Conservation (phyloP, 2,329 filamentous ascomycete species). For the Leptographium procerum region DNA sequence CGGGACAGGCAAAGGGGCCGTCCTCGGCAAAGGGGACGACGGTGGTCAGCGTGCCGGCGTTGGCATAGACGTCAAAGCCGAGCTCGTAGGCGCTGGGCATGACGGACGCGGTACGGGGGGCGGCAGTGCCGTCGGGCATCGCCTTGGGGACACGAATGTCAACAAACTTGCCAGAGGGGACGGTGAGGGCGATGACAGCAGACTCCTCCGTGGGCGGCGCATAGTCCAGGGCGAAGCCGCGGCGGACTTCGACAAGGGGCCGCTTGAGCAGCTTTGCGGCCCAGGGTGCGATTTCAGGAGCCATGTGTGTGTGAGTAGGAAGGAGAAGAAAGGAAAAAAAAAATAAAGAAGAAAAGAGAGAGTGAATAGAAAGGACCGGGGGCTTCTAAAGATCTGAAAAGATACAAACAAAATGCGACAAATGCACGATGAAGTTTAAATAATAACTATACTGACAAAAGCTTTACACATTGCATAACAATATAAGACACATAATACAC, state of each 20-base stretch:
- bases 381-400: no score
- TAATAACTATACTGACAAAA: no score
- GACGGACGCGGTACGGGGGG: neutral
- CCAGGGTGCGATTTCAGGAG: neutral
- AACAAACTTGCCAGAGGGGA: conserved; percentile 5
- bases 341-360: neutral
- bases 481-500: no score
- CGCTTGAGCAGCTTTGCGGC: neutral
- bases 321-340: neutral
- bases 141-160: conserved; percentile 3
- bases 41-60: neutral
- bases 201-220: neutral
- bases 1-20: neutral
- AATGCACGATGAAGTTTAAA: no score
- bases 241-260: conserved; percentile 2
- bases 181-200: neutral
- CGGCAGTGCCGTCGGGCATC: neutral
- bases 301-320: neutral
- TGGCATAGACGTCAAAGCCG: neutral
- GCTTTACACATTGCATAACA: no score
- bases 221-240: neutral
- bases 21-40: neutral
- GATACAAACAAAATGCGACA: no score
- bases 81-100: neutral
- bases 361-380: no score